phyloP scores from a whole-genome alignment of 495 filamentous ascomycete genomes.

The Sphaerosporella brunnea region DNA sequence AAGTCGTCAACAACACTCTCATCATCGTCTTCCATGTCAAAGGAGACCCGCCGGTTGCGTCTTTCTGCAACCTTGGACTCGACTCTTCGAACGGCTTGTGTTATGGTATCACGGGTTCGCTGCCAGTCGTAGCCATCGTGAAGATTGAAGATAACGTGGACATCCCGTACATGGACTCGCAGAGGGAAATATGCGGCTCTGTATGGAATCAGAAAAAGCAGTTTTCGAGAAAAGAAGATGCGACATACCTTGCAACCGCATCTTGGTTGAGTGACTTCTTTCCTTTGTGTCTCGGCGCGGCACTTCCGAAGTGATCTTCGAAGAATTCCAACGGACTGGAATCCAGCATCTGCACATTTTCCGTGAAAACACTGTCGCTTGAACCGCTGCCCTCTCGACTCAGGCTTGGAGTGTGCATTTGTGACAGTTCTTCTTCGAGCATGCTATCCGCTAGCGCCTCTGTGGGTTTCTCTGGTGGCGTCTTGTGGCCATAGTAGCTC shows the following conservation, averaged over 20 bases:
- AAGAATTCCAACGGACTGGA: slow-evolving; percentile 41
- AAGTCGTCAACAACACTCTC: slow-evolving; percentile 83
- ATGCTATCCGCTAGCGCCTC: slow-evolving; percentile 34
- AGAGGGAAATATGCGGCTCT: slow-evolving; percentile 37
- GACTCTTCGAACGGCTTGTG: slow-evolving; percentile 69
- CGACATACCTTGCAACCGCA: slow-evolving; percentile 7
- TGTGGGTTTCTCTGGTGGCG: slow-evolving; percentile 11
- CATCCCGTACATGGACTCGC: slow-evolving; percentile 58
- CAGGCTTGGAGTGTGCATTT: background rate
- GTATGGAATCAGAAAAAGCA: background rate
- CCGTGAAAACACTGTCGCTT: slow-evolving; percentile 32
- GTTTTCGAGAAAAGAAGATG: background rate
- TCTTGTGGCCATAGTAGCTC: slow-evolving; percentile 37
- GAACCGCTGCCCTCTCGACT: slow-evolving; percentile 25
- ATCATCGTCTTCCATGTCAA: slow-evolving; percentile 50
- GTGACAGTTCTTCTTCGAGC: slow-evolving; percentile 31
- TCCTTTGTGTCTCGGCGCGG: background rate
- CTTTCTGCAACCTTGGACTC: slow-evolving; percentile 65
- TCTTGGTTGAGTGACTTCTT: slow-evolving; percentile 10
- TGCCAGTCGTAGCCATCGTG: slow-evolving; percentile 98
- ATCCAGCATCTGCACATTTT: slow-evolving; percentile 34
- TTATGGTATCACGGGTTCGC: slow-evolving; percentile 66
- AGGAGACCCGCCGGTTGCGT: slow-evolving; percentile 32
- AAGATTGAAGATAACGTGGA: slow-evolving; percentile 93
- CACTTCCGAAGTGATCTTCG: slow-evolving; percentile 60